Percentiles rank a stretch among this genome's conserved stretches.
Conservation (phyloP, 73 alveolate genomes). For the Tetrahymena borealis region DNA sequence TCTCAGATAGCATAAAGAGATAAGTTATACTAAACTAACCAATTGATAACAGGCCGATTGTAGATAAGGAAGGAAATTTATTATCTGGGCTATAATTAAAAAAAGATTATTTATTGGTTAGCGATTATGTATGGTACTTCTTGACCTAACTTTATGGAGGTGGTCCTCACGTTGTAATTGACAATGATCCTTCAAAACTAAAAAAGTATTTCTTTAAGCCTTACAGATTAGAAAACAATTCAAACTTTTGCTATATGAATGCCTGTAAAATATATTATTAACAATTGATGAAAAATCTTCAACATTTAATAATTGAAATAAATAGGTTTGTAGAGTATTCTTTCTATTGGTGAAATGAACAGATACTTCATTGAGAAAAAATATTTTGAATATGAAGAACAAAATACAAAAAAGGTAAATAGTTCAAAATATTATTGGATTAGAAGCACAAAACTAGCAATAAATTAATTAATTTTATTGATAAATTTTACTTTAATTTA, state of each 20-base stretch:
- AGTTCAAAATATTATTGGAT: no score
- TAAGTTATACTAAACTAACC: background rate
- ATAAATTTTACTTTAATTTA: no score
- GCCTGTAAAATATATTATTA: conserved; percentile 35
- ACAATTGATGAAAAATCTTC: no score
- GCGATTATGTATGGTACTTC: conserved; percentile 5
- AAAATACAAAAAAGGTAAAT: conserved; percentile 14
- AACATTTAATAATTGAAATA: no score
- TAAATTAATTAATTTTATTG: no score
- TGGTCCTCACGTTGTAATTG: conserved; percentile 2
- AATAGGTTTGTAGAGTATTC: background rate
- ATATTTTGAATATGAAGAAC: conserved; percentile 21
- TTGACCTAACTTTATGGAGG: conserved; percentile 9
- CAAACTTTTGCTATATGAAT: conserved; percentile 53
- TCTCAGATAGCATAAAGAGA: conserved; percentile 6
- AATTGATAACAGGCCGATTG: background rate
- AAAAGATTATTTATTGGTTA: background rate
- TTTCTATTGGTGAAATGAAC: conserved; percentile 12
- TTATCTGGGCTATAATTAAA: conserved; percentile 7
- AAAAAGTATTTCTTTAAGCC: conserved; percentile 29
- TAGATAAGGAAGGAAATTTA: background rate
- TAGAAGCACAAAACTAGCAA: no score
- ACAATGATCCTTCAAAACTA: conserved; percentile 9
- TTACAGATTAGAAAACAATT: conserved; percentile 44
- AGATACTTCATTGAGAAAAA: conserved; percentile 46